Percentiles rank a stretch among this genome's conserved stretches.
These are phyloP conservation scores for Paramecium sonneborni DNA, from an alignment of 73 alveolate species.

Conservation along the genomic window DNA sequence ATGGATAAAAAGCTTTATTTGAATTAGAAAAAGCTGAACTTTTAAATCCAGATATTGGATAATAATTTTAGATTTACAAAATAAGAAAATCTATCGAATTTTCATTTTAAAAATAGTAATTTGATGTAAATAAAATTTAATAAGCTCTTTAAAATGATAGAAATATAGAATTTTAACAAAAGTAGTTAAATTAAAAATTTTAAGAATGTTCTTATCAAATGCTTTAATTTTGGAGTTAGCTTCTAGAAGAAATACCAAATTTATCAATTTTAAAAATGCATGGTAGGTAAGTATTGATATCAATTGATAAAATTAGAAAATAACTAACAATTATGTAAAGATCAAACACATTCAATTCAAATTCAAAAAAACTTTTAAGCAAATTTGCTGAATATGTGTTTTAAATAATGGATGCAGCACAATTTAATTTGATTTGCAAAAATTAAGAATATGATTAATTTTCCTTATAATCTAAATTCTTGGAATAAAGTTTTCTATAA, in stretches of 20 bases:
- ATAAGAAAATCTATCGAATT: neutral
- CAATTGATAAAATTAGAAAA: neutral
- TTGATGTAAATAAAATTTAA: neutral
- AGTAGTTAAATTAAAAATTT: neutral
- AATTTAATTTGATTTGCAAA: neutral
- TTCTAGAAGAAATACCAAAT: neutral
- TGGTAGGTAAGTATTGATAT: neutral
- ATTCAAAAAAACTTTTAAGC: neutral
- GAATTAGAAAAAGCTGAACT: neutral
- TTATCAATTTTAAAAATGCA: neutral
- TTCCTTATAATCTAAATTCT: neutral
- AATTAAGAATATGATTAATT: neutral
- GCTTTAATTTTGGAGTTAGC: neutral
- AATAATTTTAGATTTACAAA: neutral
- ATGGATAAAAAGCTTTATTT: neutral
- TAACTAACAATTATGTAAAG: neutral
- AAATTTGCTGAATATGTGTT: neutral
- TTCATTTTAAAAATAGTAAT: neutral
- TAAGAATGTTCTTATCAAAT: neutral
- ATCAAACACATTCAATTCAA: neutral
- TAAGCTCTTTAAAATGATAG: neutral
- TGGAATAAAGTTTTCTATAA: neutral
- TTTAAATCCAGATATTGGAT: neutral
- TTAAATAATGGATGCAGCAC: neutral
- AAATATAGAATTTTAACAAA: neutral